Conservation (phyloP, 2,329 filamentous ascomycete genomes). For the Penicillium psychrosexuale region DNA sequence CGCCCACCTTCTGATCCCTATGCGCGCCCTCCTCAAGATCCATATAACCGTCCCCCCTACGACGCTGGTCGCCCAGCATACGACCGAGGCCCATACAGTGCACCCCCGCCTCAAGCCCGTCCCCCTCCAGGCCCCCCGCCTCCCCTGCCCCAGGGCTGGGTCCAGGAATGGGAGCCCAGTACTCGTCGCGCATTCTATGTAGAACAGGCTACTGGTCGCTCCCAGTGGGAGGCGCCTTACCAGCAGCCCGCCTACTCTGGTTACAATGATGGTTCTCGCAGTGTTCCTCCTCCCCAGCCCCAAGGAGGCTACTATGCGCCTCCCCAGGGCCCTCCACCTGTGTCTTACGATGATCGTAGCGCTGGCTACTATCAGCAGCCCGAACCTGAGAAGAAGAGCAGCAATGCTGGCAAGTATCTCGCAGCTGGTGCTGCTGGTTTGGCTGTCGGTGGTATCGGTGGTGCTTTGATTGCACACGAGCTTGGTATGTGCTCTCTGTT, state of each 20-base stretch:
- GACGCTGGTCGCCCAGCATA: conserved; percentile 34
- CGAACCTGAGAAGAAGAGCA: conserved; percentile 39
- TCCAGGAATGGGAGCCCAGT: conserved; percentile 60
- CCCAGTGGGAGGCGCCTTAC: conserved; percentile 62
- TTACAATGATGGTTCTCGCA: conserved; percentile 24
- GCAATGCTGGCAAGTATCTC: conserved; percentile 52
- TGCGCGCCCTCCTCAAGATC: conserved; percentile 7
- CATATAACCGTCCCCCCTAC: conserved; percentile 15
- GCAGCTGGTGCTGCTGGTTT: conserved; percentile 58
- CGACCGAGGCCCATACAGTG: conserved; percentile 21
- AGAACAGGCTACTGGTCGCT: conserved; percentile 58
- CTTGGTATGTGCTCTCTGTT: conserved; percentile 46
- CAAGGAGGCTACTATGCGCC: conserved; percentile 24
- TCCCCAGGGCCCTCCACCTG: conserved; percentile 18
- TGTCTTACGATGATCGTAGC: conserved; percentile 20
- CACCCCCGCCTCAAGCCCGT: conserved; percentile 27
- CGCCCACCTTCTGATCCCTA: conserved; percentile 15
- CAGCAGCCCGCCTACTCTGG: conserved; percentile 21
- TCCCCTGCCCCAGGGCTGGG: conserved; percentile 59
- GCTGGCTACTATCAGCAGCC: conserved; percentile 14
- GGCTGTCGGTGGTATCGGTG: conserved; percentile 56
- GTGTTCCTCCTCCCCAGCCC: conserved; percentile 21
- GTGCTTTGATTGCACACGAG: conserved; percentile 56
- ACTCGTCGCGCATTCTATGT: conserved; percentile 64
- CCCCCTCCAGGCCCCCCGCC: conserved; percentile 46